A percentile compares a stretch with the other conserved stretches of the same genome.
Conservation (phyloP, 306 rosid species). For the Parietaria judaica region DNA sequence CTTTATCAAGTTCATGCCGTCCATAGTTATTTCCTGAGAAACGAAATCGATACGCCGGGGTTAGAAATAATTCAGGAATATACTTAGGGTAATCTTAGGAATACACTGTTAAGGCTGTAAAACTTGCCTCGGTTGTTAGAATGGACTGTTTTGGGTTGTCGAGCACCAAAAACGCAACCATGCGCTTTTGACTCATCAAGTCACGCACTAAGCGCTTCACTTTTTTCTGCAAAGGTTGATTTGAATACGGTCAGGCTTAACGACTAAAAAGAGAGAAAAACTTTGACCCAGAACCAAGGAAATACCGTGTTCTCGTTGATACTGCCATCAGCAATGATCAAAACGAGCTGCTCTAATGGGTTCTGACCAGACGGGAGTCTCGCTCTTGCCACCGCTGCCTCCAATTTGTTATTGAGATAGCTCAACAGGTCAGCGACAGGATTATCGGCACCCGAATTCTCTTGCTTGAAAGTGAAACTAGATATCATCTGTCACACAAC, state of each 20-base stretch:
- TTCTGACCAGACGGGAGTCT: conserved; percentile 81
- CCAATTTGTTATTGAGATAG: conserved; percentile 57
- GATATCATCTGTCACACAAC: conserved; percentile 60
- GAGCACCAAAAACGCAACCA: conserved; percentile 80
- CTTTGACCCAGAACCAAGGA: neutral
- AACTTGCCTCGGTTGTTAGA: conserved; percentile 48
- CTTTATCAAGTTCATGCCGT: conserved; percentile 33
- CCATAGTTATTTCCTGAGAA: conserved; percentile 52
- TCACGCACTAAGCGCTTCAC: conserved; percentile 58
- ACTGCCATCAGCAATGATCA: conserved; percentile 81
- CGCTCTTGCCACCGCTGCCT: conserved; percentile 58
- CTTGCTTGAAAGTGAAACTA: conserved; percentile 76
- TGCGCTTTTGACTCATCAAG: conserved; percentile 44
- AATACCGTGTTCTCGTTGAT: conserved; percentile 58
- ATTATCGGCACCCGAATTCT: conserved; percentile 64
- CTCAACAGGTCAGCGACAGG: conserved; percentile 79
- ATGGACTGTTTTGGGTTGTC: conserved; percentile 65
- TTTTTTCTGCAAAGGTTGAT: conserved; percentile 35
- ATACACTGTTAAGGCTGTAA: too few relatives aligned
- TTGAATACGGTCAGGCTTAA: neutral
- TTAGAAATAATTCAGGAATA: neutral
- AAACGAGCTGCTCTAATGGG: conserved; percentile 81
- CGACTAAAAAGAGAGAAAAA: neutral
- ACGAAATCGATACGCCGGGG: conserved; percentile 5
- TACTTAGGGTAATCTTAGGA: too few relatives aligned